Evolutionary conservation across 768 basidiomycete species (phyloP), one percentile per base, ranked within the genome.

Genomic region (Dendrothele bispora): DNA sequence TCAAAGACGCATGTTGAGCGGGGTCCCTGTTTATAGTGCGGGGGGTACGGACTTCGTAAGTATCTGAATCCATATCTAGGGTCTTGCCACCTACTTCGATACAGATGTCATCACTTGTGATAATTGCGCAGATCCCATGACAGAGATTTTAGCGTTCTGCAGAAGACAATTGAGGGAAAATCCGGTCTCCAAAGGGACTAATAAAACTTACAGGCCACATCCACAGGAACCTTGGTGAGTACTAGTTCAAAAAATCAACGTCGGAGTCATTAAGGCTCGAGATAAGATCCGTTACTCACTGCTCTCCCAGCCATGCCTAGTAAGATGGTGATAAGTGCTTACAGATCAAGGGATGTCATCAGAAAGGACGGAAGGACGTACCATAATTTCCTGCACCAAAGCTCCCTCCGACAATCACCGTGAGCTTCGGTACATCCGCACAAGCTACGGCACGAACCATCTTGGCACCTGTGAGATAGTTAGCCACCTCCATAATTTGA

Each of bases 361-460:
- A 49, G 11, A 2, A 47, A 50, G 49, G 35, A 39, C 20, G 46
- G 26, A 22, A 18, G 22, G 5, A 55, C 78, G 39, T 48, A 88
- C 91, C 94, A 58, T 98, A 98, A 66, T 95, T 97, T 4, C 94
- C 94, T 5, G 95, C 94, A 22, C 93, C 93, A 62, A 92, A 95
- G 61, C 89, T 92, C 38, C 94, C 94, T 15, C 94, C 94, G 21
- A 95, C 88, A 40, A 97, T 73, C 24, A 97, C 90, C 1, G 93
- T 97, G 51, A 95, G 73, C 68, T 98, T 98, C 12, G 95, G 93
- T 6, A 95, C 92, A 54, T 95, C 87, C 15, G 92, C 91, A 54
- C 92, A 92, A 4, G 92, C 91, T 15, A 95, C 92, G 5, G 92
- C 91, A 36, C 94, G 84, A 57, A 98, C 94, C 91, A 98, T 95